phyloP scores from a whole-genome alignment of 176 grass and related monocot genomes.

The Triticum aestivum region IWGSC_CS_RefSeq_v2.1 NC_057803.1:48529186-48529685 shows the following conservation, averaged over 20 bases:
- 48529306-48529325: not conserved
- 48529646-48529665: not conserved
- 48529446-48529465: not conserved
- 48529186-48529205: not conserved
- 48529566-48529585: not conserved
- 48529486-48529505: conserved; percentile 10
- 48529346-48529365: not conserved
- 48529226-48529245: not conserved
- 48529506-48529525: not conserved
- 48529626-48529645: not conserved
- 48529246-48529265: not conserved
- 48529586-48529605: not conserved
- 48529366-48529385: not conserved
- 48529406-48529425: not conserved
- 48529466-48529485: not conserved
- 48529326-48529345: not conserved
- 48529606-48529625: not conserved
- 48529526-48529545: not conserved
- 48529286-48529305: not conserved
- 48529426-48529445: conserved; percentile 8
- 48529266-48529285: not conserved
- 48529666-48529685: not conserved
- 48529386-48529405: not conserved
- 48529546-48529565: not conserved
- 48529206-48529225: not conserved